These are phyloP conservation scores for Psophocarpus tetragonolobus DNA, from an alignment of 306 rosid species.

Conservation along the genomic window DNA sequence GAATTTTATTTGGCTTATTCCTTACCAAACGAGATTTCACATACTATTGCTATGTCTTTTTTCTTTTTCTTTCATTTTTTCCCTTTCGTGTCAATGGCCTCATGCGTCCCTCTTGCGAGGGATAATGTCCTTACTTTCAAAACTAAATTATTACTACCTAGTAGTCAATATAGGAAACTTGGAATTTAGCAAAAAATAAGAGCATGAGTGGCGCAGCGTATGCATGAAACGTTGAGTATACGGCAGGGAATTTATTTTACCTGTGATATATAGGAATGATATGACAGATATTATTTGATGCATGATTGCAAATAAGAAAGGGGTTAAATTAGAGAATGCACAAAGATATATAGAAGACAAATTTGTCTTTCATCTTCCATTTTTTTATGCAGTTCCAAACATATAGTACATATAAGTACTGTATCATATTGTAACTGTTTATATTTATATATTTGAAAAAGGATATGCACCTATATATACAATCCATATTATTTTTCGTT, in stretches of 20 bases:
- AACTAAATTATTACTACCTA: background rate
- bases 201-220: background rate
- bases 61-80: background rate
- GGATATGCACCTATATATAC: background rate
- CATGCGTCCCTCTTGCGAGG: background rate
- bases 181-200: background rate
- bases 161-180: background rate
- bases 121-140: background rate
- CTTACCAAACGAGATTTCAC: background rate
- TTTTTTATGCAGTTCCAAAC: background rate
- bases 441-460: too few relatives aligned
- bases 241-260: constrained; percentile 6
- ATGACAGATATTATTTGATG: background rate
- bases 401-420: background rate
- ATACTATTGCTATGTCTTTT: background rate
- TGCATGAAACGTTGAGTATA: background rate
- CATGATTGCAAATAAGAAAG: background rate
- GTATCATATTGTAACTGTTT: background rate
- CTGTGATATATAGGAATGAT: background rate
- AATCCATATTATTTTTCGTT: background rate
- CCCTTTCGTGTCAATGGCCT: background rate
- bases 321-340: background rate
- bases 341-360: background rate
- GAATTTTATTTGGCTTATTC: background rate
- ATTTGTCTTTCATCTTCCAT: background rate